phyloP scores from a whole-genome alignment of 2,329 filamentous ascomycete species.

The Trichophyton schoenleinii region DNA sequence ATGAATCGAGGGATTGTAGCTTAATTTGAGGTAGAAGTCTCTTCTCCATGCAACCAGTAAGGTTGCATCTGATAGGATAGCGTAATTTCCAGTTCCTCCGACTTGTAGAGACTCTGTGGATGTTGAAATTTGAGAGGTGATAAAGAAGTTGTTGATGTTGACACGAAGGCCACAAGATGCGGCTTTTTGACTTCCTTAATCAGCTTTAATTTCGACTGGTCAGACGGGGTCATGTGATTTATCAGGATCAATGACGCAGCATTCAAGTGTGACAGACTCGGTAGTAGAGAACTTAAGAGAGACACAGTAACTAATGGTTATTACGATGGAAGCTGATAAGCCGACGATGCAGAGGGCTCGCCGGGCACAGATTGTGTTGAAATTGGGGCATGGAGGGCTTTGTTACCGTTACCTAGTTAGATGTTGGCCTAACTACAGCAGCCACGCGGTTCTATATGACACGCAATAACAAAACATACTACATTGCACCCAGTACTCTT shows the following conservation, averaged over 20 bases:
- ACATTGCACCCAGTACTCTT: too few relatives aligned
- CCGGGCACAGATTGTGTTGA: too few relatives aligned
- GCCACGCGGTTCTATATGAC: too few relatives aligned
- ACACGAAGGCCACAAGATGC: conserved; percentile 27
- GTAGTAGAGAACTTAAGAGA: too few relatives aligned
- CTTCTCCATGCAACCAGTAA: background rate
- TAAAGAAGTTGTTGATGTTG: conserved; percentile 20
- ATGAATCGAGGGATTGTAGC: background rate
- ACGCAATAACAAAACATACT: too few relatives aligned
- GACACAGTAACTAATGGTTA: too few relatives aligned
- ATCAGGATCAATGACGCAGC: background rate
- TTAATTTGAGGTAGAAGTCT: background rate
- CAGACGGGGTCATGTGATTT: background rate
- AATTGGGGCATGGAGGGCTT: too few relatives aligned
- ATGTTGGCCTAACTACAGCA: too few relatives aligned
- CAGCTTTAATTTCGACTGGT: background rate
- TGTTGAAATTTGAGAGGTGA: background rate
- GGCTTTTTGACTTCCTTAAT: conserved; percentile 3
- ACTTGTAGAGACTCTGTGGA: background rate
- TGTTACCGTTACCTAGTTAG: too few relatives aligned
- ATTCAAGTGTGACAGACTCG: too few relatives aligned
- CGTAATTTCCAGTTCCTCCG: background rate
- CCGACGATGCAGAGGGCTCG: too few relatives aligned
- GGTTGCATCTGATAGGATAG: background rate
- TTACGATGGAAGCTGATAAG: too few relatives aligned